Evolutionary conservation across 371 early-diverging fungal genomes (phyloP), one percentile per base, ranked within the genome.

Genomic region (Zopfochytrium polystomum): DNA sequence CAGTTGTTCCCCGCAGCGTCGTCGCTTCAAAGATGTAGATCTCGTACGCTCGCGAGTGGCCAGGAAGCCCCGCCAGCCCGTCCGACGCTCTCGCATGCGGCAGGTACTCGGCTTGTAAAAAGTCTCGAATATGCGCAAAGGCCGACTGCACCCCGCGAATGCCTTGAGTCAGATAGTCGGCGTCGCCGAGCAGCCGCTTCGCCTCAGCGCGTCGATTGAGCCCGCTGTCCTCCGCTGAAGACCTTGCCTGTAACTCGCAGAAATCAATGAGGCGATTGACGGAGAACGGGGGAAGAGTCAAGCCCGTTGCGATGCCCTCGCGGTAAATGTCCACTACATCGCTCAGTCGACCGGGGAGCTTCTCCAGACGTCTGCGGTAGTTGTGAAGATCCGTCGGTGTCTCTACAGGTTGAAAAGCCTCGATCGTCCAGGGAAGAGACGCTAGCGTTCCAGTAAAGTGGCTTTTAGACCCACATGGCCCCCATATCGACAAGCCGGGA

Each of bases 71-170:
- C 32, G 52, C 62, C 25, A 67, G 45, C 3, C 74, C 70, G 35
- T 47, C 44, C 42, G 6, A 3, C 13, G n/a, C 29, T 23, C 72
- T 66, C 11, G 70, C 71, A 60, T 69, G 63, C n/a, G 46, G 70
- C 25, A 58, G n/a, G 54, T 73, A 73, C 62, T 67, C 74, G 48
- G 50, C 49, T 51, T 59, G 48, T 31, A 73, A 55, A 47, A 70
- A 73, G n/a, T 34, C 47, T 23, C 38, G 13, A 26, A 64, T 47
- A 23, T 58, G 54, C 26, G 22, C 26, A 43, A 59, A 44, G 1
- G 61, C 61, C 11, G 72, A 68, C n/a, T 65, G 45, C 20, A 72
- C 55, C 13, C 15, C 51, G 18, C 32, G 13, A 29, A 72, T 55
- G 0, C 43, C 45, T 23, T 34, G 52, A 23, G 61, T 38, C 23